These are phyloP conservation scores for Trichoderma endophyticum DNA, from an alignment of 2,329 filamentous ascomycete species.

Conservation along the genomic window DNA sequence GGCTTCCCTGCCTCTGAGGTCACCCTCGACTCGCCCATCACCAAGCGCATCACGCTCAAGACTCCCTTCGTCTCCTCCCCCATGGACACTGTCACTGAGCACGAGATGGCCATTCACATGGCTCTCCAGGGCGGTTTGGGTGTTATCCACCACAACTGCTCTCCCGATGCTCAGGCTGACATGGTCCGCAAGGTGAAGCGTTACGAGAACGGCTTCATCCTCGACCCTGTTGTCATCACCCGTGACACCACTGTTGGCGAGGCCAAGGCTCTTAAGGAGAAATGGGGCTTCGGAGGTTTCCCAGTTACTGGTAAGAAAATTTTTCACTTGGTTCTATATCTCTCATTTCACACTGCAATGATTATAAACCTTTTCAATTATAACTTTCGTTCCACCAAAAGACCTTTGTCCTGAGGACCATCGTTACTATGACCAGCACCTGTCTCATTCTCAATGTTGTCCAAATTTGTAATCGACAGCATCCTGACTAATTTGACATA, in stretches of 20 bases:
- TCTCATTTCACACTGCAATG: slow-evolving; percentile 44
- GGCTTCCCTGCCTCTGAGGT: slow-evolving; percentile 93
- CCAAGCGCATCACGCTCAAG: slow-evolving; percentile 93
- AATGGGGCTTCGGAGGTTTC: slow-evolving; percentile 98
- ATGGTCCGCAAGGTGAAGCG: slow-evolving; percentile 99
- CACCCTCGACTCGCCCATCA: slow-evolving; percentile 83
- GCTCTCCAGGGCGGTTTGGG: slow-evolving; percentile 82
- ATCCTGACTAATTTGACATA: slow-evolving; percentile 38
- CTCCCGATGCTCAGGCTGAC: slow-evolving; percentile 92
- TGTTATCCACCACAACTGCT: slow-evolving; percentile 99
- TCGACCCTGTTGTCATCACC: slow-evolving; percentile 89
- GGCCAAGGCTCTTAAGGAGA: slow-evolving; percentile 88
- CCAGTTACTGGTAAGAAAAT: slow-evolving; percentile 86
- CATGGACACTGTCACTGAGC: slow-evolving; percentile 99
- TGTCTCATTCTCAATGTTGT: slow-evolving; percentile 16
- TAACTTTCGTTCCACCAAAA: slow-evolving; percentile 99
- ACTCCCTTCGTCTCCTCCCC: slow-evolving; percentile 95
- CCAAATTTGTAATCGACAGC: neutral
- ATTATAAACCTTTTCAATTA: slow-evolving; percentile 75
- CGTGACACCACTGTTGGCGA: slow-evolving; percentile 85
- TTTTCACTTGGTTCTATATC: neutral
- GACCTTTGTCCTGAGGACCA: slow-evolving; percentile 81
- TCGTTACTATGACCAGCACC: slow-evolving; percentile 34
- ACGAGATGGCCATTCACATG: slow-evolving; percentile 99
- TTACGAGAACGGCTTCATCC: slow-evolving; percentile 98